Percentiles rank a stretch among this genome's conserved stretches.
phyloP scores from a whole-genome alignment of 1,139 yeast species.

The Eremothecium cymbalariae region DNA sequence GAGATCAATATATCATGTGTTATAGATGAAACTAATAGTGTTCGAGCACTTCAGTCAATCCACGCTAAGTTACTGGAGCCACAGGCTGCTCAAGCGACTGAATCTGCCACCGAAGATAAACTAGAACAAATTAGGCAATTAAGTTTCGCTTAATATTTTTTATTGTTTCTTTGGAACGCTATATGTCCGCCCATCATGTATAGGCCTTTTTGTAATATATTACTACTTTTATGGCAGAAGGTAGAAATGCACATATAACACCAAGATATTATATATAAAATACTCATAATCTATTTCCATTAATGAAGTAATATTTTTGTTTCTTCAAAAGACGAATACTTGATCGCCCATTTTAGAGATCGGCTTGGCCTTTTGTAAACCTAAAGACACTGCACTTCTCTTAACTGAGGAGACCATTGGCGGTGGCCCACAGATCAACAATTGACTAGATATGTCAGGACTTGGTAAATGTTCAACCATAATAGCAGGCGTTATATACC shows the following conservation, averaged over 20 bases:
- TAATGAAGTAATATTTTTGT: no score
- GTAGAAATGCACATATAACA: no score
- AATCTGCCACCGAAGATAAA: constrained; percentile 29
- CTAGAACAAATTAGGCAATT: constrained; percentile 30
- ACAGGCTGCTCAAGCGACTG: constrained; percentile 17
- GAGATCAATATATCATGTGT: constrained; percentile 96
- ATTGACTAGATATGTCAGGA: constrained; percentile 45
- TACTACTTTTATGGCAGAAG: no score
- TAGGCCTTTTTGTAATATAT: no score
- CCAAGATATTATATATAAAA: no score
- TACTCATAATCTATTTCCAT: no score
- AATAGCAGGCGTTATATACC: constrained; percentile 74
- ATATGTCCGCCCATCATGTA: no score
- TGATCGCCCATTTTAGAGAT: constrained; percentile 90
- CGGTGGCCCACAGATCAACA: constrained; percentile 93
- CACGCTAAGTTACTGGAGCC: constrained; percentile 66
- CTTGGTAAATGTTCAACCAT: constrained; percentile 60
- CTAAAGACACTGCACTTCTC: constrained; percentile 71
- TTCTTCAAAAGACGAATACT: constrained; percentile 71
- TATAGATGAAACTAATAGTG: constrained; percentile 71
- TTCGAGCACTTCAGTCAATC: constrained; percentile 77
- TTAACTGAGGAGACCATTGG: constrained; percentile 74
- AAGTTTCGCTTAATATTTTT: no score
- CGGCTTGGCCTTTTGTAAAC: constrained; percentile 81
- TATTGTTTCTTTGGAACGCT: no score